These are phyloP conservation scores for Penicillium diatomitis DNA, from an alignment of 495 filamentous ascomycete species.

Conservation along the genomic window DNA sequence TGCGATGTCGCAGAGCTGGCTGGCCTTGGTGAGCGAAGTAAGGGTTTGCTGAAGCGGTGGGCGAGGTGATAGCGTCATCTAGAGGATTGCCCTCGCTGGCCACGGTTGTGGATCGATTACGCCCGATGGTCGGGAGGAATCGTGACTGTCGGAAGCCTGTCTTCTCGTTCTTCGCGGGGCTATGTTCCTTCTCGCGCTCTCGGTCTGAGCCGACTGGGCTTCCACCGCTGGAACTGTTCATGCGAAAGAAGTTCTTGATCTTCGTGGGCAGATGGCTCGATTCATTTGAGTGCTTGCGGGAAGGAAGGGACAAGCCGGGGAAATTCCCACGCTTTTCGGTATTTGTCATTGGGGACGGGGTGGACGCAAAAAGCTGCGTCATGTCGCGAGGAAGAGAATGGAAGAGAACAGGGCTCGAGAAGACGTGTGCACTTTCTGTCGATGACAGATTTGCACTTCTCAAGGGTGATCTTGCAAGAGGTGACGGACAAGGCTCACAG, in stretches of 20 bases:
- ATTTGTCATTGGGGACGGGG: slow-evolving; percentile 28
- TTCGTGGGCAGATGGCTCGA: slow-evolving; percentile 70
- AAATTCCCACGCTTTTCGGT: slow-evolving; percentile 42
- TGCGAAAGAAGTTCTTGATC: slow-evolving; percentile 97
- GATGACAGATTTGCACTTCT: too few species aligned
- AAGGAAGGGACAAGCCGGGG: slow-evolving; percentile 34
- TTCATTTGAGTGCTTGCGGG: slow-evolving; percentile 42
- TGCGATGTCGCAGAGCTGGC: slow-evolving; percentile 84
- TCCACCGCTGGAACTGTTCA: slow-evolving; percentile 57
- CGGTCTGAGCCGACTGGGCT: slow-evolving; percentile 31
- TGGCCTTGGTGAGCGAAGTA: slow-evolving; percentile 97
- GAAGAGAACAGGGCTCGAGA: background rate
- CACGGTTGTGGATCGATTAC: slow-evolving; percentile 76
- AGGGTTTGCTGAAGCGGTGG: slow-evolving; percentile 90
- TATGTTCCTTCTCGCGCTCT: slow-evolving; percentile 27
- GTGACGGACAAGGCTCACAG: too few species aligned
- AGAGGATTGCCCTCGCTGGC: slow-evolving; percentile 88
- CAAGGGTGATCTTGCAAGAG: too few species aligned
- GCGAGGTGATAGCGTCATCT: slow-evolving; percentile 71
- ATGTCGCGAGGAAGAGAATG: slow-evolving; percentile 14
- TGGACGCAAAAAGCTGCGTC: slow-evolving; percentile 41
- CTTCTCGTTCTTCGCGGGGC: slow-evolving; percentile 46
- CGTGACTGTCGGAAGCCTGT: slow-evolving; percentile 70
- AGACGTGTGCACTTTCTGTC: background rate
- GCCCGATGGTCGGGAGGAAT: slow-evolving; percentile 70